phyloP scores from a whole-genome alignment of 1,284 basidiomycete species.

The Paramarasmius palmivorus region DNA sequence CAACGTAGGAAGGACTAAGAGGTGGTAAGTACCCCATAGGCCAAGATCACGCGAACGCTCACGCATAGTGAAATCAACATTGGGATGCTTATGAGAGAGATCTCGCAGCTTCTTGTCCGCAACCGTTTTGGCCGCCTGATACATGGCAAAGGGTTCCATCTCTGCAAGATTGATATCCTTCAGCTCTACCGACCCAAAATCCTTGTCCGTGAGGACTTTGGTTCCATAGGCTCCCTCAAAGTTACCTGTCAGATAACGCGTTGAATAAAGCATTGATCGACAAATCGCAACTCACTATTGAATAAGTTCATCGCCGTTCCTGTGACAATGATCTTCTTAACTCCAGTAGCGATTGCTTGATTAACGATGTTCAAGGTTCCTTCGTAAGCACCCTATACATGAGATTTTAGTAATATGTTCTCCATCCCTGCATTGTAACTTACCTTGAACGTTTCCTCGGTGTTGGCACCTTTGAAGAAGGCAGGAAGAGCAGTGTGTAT shows the following conservation, averaged over 20 bases:
- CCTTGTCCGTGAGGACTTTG: not conserved
- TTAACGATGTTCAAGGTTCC: conserved; percentile 30
- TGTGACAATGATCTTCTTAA: conserved; percentile 32
- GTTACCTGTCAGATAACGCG: conserved; percentile 1
- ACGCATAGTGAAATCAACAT: no score
- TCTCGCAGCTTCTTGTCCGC: no score
- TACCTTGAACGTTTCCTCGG: conserved; percentile 2
- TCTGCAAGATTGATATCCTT: no score
- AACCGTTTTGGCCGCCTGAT: no score
- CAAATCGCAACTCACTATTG: conserved; percentile 11
- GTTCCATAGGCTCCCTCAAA: conserved; percentile 11
- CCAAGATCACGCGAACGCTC: no score
- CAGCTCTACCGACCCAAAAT: no score
- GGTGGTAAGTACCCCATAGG: no score
- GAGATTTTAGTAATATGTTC: no score
- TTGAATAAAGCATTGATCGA: not conserved
- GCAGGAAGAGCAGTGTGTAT: conserved; percentile 5
- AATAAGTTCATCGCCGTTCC: conserved; percentile 27
- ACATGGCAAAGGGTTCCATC: no score
- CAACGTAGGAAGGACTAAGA: not conserved
- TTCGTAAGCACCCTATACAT: conserved; percentile 23
- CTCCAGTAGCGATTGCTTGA: conserved; percentile 28
- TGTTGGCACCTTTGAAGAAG: not conserved
- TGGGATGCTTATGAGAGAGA: no score
- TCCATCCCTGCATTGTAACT: not conserved